A percentile compares a stretch with the other conserved stretches of the same genome.
These are phyloP conservation scores for Globisporangium spinosum DNA, from an alignment of 352 stramenopile species.

Conservation along the genomic window DNA sequence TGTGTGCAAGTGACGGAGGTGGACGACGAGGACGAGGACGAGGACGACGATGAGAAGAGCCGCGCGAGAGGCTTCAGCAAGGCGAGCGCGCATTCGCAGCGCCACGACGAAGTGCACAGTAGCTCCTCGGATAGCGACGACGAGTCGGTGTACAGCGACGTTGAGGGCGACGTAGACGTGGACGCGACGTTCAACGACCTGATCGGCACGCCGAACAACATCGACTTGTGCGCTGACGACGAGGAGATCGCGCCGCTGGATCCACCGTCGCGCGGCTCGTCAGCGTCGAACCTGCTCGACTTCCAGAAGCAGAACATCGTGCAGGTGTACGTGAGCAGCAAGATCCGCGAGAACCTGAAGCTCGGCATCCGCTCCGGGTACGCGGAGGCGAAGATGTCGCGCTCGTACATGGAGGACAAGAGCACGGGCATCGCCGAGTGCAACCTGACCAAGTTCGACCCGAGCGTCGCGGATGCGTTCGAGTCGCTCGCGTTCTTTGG, in stretches of 20 bases:
- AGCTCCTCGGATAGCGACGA: conserved; percentile 32
- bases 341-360: conserved; percentile 76
- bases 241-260: conserved; percentile 54
- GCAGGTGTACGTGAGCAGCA: conserved; percentile 87
- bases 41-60: conserved; percentile 37
- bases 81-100: conserved; percentile 21
- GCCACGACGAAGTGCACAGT: conserved; percentile 25
- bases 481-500: conserved; percentile 73
- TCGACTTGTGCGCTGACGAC: conserved; percentile 55
- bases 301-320: conserved; percentile 37
- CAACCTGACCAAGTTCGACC: conserved; percentile 40
- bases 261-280: conserved; percentile 18
- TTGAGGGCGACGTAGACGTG: conserved; percentile 82
- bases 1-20: conserved; percentile 74
- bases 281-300: conserved; percentile 29
- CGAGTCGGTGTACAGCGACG: conserved; percentile 82
- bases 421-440: conserved; percentile 49
- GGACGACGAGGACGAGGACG: conserved; percentile 71
- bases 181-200: conserved; percentile 85
- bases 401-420: conserved; percentile 88
- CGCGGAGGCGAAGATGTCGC: conserved; percentile 78
- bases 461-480: conserved; percentile 30
- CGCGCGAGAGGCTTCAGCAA: conserved; percentile 17
- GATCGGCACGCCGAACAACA: conserved; percentile 51
- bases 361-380: conserved; percentile 76